Evolutionary conservation across 768 basidiomycete genomes (phyloP).

Genomic region (Cystobasidium ongulense): DNA sequence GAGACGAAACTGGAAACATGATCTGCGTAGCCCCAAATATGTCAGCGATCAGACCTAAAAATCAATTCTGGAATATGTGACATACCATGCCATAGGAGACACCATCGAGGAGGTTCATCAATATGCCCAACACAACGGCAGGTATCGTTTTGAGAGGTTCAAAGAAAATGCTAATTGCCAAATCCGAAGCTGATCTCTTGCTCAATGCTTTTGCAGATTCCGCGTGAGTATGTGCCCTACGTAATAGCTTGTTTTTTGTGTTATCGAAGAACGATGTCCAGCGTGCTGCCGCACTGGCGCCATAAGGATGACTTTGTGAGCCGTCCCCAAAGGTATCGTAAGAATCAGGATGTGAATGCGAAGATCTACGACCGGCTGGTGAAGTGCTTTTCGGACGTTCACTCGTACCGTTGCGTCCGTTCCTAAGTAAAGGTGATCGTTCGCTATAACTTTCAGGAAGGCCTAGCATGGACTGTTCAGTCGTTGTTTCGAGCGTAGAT

Average conservation of each 20-base stretch:
- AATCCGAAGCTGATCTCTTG: not conserved
- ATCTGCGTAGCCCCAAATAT: constrained; percentile 46
- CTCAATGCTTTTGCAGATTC: not conserved
- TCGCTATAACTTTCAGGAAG: not conserved
- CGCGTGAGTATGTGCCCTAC: not conserved
- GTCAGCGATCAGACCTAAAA: not conserved
- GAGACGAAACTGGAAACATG: constrained; percentile 70
- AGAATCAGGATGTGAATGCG: not conserved
- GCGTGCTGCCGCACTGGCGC: not conserved
- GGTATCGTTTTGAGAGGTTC: constrained; percentile 53
- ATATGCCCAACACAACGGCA: constrained; percentile 69
- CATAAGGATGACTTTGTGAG: not conserved
- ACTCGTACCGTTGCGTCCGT: not conserved
- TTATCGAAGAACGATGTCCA: not conserved
- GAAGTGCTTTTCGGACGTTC: not conserved
- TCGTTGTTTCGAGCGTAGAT: not conserved
- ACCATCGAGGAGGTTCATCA: constrained; percentile 87
- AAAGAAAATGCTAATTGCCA: not conserved
- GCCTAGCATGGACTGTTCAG: not conserved
- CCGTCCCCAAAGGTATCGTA: not conserved
- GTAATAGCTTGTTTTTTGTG: not conserved
- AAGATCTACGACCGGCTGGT: not conserved
- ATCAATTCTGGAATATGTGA: not conserved
- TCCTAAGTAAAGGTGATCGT: constrained; percentile 6
- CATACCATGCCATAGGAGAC: constrained; percentile 83